Base-by-base conservation (phyloP, 2,329 filamentous ascomycete genomes). In the Arthroderma sp. region DNA sequence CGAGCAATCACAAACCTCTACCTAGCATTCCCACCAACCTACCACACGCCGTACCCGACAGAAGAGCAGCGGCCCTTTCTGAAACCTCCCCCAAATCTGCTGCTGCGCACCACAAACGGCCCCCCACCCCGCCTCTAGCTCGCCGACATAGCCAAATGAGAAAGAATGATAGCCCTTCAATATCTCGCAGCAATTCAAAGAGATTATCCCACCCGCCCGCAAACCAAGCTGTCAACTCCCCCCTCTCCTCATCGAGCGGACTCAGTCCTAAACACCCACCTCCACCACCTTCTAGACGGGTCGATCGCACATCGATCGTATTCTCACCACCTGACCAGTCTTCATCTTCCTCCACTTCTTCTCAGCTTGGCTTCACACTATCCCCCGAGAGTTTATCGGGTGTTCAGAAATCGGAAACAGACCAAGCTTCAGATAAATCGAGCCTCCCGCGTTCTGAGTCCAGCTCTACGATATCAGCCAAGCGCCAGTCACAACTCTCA, bases 241-340 rank as follows among this genome's bases (percentile, higher is more conserved):
- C 56, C 15, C 51, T 47, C 22, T 55, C 57, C 39, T 52, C 52
- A 31, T 64, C 58, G 42, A 59, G 58, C 33, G 30, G 45, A 55
- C 59, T 11, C 60, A 62, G 44, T 8, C 57, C 50, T 47, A 61
- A 54, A 47, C 67, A 65, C 0, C 74, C 73, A 0, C 68, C 70
- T 6, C 74, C 75, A 10, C 75, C 76, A 11, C 75, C 75, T 1
- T 73, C 75, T 6, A 66, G 75, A 38, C 67, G 76, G 29, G 38
- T 45, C 8, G 31, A 43, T 29, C 40, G 36, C 11, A 22, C 11
- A 15, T 41, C 39, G n/a, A 32, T 10, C 4, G 22, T 31, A 3
- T 41, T 31, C 10, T 41, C 39, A 22, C 22, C 28, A 22, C 29
- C 29, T 9, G 39, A 41, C 8, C 31, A 15, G 4, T 32, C 29